Percentiles rank a stretch among this genome's conserved stretches.
Evolutionary conservation across 495 filamentous ascomycete species (phyloP).

Genomic region (Penicillium steckii): DNA sequence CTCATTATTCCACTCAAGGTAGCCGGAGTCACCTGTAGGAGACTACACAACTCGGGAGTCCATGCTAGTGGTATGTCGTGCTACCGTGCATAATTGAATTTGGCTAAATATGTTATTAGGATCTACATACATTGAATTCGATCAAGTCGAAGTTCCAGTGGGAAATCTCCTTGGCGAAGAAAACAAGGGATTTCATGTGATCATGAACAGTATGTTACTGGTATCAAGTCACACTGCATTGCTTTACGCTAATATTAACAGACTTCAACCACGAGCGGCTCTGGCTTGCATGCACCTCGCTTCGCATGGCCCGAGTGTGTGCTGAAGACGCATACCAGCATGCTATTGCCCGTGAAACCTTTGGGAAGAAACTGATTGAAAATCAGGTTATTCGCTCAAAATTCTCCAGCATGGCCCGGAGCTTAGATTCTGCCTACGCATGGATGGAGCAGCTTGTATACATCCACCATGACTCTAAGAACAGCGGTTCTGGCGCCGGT

Average conservation of each 20-base stretch:
- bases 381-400: constrained; percentile 40
- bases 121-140: constrained; percentile 38
- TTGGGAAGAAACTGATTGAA: constrained; percentile 38
- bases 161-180: constrained; percentile 34
- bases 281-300: constrained; percentile 30
- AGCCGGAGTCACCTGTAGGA: constrained; percentile 54
- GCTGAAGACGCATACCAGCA: constrained; percentile 38
- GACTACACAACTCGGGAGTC: constrained; percentile 69
- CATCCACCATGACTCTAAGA: constrained; percentile 28
- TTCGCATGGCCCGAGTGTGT: constrained; percentile 38
- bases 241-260: not conserved
- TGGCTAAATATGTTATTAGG: constrained; percentile 9
- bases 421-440: constrained; percentile 36
- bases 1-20: constrained; percentile 45
- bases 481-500: constrained; percentile 17
- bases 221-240: no score
- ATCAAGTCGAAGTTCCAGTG: constrained; percentile 34
- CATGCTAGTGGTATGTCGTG: constrained; percentile 24
- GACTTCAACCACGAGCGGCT: constrained; percentile 45
- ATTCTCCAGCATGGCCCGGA: constrained; percentile 33
- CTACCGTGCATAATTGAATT: not conserved
- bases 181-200: constrained; percentile 40
- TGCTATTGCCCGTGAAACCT: constrained; percentile 40
- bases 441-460: constrained; percentile 41
- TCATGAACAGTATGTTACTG: constrained; percentile 33